Percentiles rank a stretch among this genome's conserved stretches.
phyloP scores from a whole-genome alignment of 1,284 basidiomycete genomes.

The Irpex sp. region DNA sequence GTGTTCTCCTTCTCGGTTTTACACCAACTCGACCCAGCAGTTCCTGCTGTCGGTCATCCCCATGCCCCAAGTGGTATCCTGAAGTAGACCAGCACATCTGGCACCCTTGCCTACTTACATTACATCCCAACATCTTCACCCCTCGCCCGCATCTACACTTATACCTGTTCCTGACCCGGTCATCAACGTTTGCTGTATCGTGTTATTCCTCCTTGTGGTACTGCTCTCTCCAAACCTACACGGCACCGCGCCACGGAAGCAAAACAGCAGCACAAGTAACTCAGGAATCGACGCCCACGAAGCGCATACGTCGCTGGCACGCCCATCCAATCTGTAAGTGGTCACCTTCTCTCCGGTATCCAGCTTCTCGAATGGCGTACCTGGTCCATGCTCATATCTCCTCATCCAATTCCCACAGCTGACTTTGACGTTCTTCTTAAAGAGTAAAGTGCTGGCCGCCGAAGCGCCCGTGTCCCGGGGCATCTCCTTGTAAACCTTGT shows the following conservation, averaged over 20 bases:
- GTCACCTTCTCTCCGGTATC: slow-evolving; percentile 11
- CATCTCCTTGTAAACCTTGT: slow-evolving; percentile 16
- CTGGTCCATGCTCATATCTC: slow-evolving; percentile 5
- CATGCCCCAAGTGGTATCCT: neutral
- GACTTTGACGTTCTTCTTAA: slow-evolving; percentile 14
- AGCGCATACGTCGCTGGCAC: slow-evolving; percentile 4
- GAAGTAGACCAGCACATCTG: no score
- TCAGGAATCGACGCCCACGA: slow-evolving; percentile 1
- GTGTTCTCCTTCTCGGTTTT: neutral
- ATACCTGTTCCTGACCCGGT: neutral
- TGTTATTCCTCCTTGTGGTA: neutral
- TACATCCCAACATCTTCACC: neutral
- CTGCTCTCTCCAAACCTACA: neutral
- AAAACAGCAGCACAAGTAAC: neutral
- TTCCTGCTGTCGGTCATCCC: neutral
- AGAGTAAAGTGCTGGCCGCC: slow-evolving; percentile 5
- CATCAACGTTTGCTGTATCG: neutral
- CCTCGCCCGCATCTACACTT: neutral
- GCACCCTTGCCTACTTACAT: neutral
- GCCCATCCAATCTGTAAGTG: neutral
- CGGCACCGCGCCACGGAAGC: neutral
- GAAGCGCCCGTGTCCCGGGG: slow-evolving; percentile 14
- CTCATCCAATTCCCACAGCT: slow-evolving; percentile 15
- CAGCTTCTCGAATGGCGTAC: slow-evolving; percentile 15
- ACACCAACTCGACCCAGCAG: neutral